Evolutionary conservation across 2,329 filamentous ascomycete species (phyloP), one percentile per base, ranked within the genome.

Genomic region (Chrysoporthe puriensis): DNA sequence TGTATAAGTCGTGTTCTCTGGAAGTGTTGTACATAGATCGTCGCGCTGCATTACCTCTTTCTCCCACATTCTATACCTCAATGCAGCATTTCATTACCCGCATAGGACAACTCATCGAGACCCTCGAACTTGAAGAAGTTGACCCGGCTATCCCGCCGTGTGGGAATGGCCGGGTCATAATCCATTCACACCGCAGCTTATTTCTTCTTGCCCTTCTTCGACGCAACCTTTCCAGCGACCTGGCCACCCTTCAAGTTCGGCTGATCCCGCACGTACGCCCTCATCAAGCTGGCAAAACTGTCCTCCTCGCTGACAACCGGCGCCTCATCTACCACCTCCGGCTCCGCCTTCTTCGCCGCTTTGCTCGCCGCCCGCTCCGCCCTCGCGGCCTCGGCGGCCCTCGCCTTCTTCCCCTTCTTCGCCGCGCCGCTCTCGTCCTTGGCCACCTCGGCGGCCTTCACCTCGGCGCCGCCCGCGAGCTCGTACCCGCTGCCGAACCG

Each of bases 401-500:
- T 73, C 66, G 75, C 76, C 26, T 73, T 61, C 62, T 70, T 71
- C 8, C 32, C 69, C 65, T 67, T 63, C 52, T 66, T 63, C 48
- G 42, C 63, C 34, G 74, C 8, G 73, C 74, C 61, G 77, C 74
- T 21, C 74, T 73, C 43, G 63, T 66, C 14, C 63, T 26, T 69
- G 34, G 59, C 66, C 26, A 60, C 71, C 0, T 62, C 69, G 43
- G 67, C 73, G n/a, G 67, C 74, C 58, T 73, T 77, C 40, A 74
- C 78, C 48, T 72, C 71, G 26, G 73, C 72, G 43, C 74, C 80
- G 11, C 77, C 71, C 9, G 73, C 81, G 34, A 87, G 83, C 81
- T 99, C 96, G 85, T 92, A 99, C 13, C 88, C 89, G 68, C 91
- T 84, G 36, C 96, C 96, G 82, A 94, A 99, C 67, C 91, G 87